These are phyloP conservation scores for Cladophialophora carrionii DNA, from an alignment of 2,329 filamentous ascomycete genomes.

Conservation along the genomic window DNA sequence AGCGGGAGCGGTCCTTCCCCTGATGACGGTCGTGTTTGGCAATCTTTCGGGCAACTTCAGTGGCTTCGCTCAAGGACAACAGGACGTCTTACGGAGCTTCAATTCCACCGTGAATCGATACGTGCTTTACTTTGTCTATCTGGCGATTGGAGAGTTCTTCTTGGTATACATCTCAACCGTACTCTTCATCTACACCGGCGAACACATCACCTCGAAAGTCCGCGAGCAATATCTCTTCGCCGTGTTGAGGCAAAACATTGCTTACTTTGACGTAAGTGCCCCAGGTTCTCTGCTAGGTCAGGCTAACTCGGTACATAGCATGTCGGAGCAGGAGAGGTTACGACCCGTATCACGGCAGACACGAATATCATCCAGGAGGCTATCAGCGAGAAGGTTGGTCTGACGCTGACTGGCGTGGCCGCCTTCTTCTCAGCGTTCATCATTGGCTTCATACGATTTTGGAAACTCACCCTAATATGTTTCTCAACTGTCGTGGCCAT, in stretches of 20 bases:
- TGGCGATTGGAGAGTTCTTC: conserved; percentile 78
- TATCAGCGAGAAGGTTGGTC: conserved; percentile 83
- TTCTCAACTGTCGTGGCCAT: conserved; percentile 80
- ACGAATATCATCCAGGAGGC: conserved; percentile 93
- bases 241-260: conserved; percentile 86
- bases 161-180: conserved; percentile 79
- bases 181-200: conserved; percentile 85
- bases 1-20: conserved; percentile 73
- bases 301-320: conserved; percentile 50
- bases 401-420: conserved; percentile 74
- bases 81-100: conserved; percentile 57
- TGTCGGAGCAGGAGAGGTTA: conserved; percentile 88
- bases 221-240: conserved; percentile 81
- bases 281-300: background rate
- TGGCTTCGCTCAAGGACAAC: conserved; percentile 58
- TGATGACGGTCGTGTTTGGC: conserved; percentile 81
- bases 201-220: conserved; percentile 77
- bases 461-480: conserved; percentile 90
- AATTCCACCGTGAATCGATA: conserved; percentile 61
- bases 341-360: conserved; percentile 90
- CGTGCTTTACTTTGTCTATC: conserved; percentile 82
- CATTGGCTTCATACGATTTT: conserved; percentile 87
- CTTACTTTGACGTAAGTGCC: conserved; percentile 70
- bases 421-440: conserved; percentile 88
- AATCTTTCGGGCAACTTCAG: conserved; percentile 74